Percentiles rank a stretch among this genome's conserved stretches.
Evolutionary conservation across 2,329 filamentous ascomycete species (phyloP).

Genomic region (Exutisphaerella laricina): DNA sequence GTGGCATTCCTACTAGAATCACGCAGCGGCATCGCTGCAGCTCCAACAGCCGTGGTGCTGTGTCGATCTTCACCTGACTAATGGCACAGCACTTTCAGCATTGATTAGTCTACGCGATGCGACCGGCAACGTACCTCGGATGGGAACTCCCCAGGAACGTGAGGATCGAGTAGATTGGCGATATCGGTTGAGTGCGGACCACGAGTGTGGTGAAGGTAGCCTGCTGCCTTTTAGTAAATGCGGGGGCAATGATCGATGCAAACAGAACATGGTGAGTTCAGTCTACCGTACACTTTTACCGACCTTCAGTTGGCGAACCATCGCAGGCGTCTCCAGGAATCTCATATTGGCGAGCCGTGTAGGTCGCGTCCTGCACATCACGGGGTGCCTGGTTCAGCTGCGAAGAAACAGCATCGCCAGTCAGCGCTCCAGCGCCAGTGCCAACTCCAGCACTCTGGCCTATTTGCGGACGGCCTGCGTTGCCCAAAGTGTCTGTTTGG

Average conservation of each 20-base stretch:
- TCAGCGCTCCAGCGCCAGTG: neutral
- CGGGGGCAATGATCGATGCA: neutral
- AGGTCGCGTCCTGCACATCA: conserved; percentile 25
- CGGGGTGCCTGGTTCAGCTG: conserved; percentile 16
- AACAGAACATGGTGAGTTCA: too few relatives aligned
- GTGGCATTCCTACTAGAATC: too few relatives aligned
- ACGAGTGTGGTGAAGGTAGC: conserved; percentile 17
- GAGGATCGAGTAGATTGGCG: conserved; percentile 32
- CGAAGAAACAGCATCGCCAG: neutral
- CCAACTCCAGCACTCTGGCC: too few relatives aligned
- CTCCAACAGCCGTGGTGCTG: too few relatives aligned
- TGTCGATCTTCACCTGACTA: conserved; percentile 12
- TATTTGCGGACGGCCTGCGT: too few relatives aligned
- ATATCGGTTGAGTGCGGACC: conserved; percentile 26
- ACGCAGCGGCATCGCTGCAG: too few relatives aligned
- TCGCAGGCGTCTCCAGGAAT: neutral
- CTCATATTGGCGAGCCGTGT: conserved; percentile 15
- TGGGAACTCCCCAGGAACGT: conserved; percentile 32
- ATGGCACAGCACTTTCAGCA: neutral
- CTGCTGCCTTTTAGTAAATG: too few relatives aligned
- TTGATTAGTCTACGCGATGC: neutral
- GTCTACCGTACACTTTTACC: too few relatives aligned
- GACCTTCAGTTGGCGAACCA: neutral
- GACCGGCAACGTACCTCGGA: conserved; percentile 11
- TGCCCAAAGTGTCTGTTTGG: neutral